Evolutionary conservation across 139 green algal species (phyloP).

Genomic region (Edaphochlamys debaryana): DNA sequence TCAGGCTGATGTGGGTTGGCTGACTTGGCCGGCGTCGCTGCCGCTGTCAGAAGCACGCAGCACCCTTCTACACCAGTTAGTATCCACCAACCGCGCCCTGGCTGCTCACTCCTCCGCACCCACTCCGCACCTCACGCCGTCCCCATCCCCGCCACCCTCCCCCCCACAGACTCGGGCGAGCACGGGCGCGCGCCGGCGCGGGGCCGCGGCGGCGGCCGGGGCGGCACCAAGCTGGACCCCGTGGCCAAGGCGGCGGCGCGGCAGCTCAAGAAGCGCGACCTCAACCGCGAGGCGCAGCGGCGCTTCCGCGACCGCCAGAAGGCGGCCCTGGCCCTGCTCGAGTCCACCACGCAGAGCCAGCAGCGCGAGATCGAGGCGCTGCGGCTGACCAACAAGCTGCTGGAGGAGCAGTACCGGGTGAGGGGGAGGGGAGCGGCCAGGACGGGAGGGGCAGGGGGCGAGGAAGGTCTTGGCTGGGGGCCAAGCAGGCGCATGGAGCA

Average conservation of each 20-base stretch:
- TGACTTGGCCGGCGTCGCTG: too few relatives aligned
- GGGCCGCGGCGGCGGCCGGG: not conserved
- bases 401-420: slow-evolving; percentile 47
- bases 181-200: too few relatives aligned
- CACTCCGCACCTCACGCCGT: too few relatives aligned
- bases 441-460: not conserved
- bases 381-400: slow-evolving; percentile 28
- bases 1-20: too few relatives aligned
- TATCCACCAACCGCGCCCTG: too few relatives aligned
- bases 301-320: slow-evolving; percentile 41
- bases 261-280: slow-evolving; percentile 43
- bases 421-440: not conserved
- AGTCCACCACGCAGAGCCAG: slow-evolving; percentile 31
- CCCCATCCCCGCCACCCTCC: too few relatives aligned
- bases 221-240: not conserved
- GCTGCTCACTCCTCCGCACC: too few relatives aligned
- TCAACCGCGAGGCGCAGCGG: slow-evolving; percentile 44
- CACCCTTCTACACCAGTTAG: too few relatives aligned
- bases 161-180: too few relatives aligned
- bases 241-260: slow-evolving; percentile 5
- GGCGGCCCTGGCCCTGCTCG: slow-evolving; percentile 20
- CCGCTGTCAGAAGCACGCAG: too few relatives aligned
- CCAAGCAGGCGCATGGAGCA: not conserved
- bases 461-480: not conserved
- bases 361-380: slow-evolving; percentile 39